A percentile compares a stretch with the other conserved stretches of the same genome.
phyloP scores from a whole-genome alignment of 495 filamentous ascomycete genomes.

The Pseudevernia furfuracea region DNA sequence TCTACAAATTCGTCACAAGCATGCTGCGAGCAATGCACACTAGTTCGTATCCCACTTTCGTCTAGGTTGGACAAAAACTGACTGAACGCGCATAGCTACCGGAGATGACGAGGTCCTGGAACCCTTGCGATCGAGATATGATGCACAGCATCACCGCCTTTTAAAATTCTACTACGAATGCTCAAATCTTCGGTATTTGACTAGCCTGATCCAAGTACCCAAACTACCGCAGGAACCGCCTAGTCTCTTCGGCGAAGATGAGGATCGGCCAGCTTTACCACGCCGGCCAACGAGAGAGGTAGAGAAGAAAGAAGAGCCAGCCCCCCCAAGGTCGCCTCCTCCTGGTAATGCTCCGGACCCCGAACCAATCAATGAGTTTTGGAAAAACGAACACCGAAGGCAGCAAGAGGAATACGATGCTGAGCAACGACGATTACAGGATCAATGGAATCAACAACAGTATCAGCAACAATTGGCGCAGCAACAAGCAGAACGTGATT shows the following conservation, averaged over 20 bases:
- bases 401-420: constrained; percentile 92
- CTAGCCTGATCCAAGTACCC: constrained; percentile 89
- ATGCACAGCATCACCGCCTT: constrained; percentile 90
- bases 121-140: constrained; percentile 77
- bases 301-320: constrained; percentile 52
- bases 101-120: constrained; percentile 93
- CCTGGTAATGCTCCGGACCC: constrained; percentile 63
- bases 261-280: constrained; percentile 74
- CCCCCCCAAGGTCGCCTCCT: constrained; percentile 58
- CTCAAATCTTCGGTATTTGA: constrained; percentile 92
- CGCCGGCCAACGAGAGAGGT: constrained; percentile 62
- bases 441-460: constrained; percentile 69
- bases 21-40: constrained; percentile 97
- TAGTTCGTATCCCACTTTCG: constrained; percentile 45
- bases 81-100: constrained; percentile 49
- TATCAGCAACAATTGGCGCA: constrained; percentile 72
- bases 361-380: constrained; percentile 94
- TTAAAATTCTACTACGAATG: constrained; percentile 99
- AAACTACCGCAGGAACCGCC: constrained; percentile 93
- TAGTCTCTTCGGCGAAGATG: constrained; percentile 70
- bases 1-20: constrained; percentile 93
- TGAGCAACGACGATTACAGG: constrained; percentile 78
- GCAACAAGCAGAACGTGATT: constrained; percentile 79
- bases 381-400: constrained; percentile 82
- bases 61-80: constrained; percentile 6